A percentile compares a stretch with the other conserved stretches of the same genome.
phyloP scores from a whole-genome alignment of 495 filamentous ascomycete species.

The Aspergillus ellipticus region DNA sequence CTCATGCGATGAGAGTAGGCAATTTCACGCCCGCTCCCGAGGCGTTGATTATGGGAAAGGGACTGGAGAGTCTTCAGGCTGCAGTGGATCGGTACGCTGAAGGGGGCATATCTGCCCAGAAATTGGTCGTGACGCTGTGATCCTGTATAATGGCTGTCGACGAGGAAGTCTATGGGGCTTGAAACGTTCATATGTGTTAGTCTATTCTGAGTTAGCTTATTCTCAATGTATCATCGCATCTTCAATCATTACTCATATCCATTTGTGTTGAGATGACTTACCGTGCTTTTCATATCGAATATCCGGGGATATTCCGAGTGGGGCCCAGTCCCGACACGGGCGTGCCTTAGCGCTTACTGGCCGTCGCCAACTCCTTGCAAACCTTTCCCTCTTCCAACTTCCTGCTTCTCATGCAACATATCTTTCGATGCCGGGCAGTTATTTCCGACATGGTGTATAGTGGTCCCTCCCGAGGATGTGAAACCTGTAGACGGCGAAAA shows the following conservation, averaged over 20 bases:
- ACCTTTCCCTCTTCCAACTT: not conserved
- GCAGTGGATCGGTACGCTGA: constrained; percentile 32
- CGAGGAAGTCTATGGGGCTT: constrained; percentile 15
- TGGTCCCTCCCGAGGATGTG: constrained; percentile 30
- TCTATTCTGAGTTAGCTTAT: no score
- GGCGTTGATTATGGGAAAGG: constrained; percentile 32
- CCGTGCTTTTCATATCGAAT: no score
- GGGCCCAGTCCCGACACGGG: not conserved
- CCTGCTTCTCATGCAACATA: no score
- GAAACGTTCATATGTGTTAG: not conserved
- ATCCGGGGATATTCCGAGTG: no score
- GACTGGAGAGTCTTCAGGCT: constrained; percentile 39
- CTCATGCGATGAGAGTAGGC: constrained; percentile 26
- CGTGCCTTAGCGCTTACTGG: not conserved
- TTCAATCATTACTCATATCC: no score
- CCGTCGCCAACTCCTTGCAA: not conserved
- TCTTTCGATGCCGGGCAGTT: no score
- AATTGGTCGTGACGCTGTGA: constrained; percentile 33
- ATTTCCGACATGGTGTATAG: constrained; percentile 24
- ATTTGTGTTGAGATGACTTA: no score
- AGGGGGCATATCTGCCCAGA: constrained; percentile 38
- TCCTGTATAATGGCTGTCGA: constrained; percentile 30
- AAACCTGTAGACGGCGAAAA: constrained; percentile 27
- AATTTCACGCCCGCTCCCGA: constrained; percentile 26
- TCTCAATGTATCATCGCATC: no score